A percentile compares a stretch with the other conserved stretches of the same genome.
phyloP scores from a whole-genome alignment of 1,284 basidiomycete species.

The Ustilago vetiveriae region DNA sequence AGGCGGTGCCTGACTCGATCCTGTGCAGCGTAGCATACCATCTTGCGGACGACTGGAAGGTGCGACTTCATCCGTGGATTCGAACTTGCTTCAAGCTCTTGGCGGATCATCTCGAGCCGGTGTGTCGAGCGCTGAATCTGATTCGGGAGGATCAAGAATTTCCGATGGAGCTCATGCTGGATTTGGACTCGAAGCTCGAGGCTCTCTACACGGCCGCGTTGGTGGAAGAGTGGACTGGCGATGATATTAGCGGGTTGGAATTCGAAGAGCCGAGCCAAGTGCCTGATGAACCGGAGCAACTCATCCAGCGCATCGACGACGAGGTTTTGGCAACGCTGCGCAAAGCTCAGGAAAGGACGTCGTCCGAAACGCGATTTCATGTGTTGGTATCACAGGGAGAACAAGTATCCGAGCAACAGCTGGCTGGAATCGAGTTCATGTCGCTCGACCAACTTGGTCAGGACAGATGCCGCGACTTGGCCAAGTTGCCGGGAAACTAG shows the following conservation, averaged over 20 bases:
- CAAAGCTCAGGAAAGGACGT: slow-evolving; percentile 12
- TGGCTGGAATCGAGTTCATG: slow-evolving; percentile 26
- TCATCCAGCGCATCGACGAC: slow-evolving; percentile 29
- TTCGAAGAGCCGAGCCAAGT: slow-evolving; percentile 40
- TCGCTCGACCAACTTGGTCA: slow-evolving; percentile 5
- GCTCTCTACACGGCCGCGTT: slow-evolving; percentile 9
- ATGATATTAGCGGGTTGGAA: slow-evolving; percentile 16
- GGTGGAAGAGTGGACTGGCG: slow-evolving; percentile 21
- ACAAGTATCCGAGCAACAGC: slow-evolving; percentile 12
- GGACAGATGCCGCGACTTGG: slow-evolving; percentile 12
- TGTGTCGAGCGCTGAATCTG: slow-evolving; percentile 25
- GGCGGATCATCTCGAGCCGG: slow-evolving; percentile 26
- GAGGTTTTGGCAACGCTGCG: slow-evolving; percentile 32
- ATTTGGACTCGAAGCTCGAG: slow-evolving; percentile 32
- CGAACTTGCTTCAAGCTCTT: slow-evolving; percentile 27
- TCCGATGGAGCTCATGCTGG: slow-evolving; percentile 32
- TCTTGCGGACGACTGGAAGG: slow-evolving; percentile 21
- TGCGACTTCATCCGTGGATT: slow-evolving; percentile 39
- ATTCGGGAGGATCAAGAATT: slow-evolving; percentile 18
- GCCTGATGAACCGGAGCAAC: slow-evolving; percentile 20
- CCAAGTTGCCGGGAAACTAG: slow-evolving; percentile 26
- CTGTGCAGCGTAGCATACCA: slow-evolving; percentile 16
- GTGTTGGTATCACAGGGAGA: slow-evolving; percentile 18
- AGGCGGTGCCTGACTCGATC: slow-evolving; percentile 8
- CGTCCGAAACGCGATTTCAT: slow-evolving; percentile 22